A percentile compares a stretch with the other conserved stretches of the same genome.
phyloP scores from a whole-genome alignment of 805 yeast species.

The Pichia rugopelliculosa region DNA sequence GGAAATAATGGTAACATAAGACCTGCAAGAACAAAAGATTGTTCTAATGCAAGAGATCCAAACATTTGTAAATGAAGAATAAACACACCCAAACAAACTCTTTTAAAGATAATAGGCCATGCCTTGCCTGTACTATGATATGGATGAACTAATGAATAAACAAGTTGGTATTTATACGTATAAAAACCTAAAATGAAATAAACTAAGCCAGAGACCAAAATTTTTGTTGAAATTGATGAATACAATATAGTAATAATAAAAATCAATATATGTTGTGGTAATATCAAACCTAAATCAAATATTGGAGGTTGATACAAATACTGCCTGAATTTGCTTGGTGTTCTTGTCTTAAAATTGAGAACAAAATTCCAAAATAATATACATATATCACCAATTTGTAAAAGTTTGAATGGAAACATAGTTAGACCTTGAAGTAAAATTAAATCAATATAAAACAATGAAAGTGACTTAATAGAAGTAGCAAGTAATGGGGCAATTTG shows the following conservation, averaged over 20 bases:
- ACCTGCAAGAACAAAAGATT: conserved; percentile 43
- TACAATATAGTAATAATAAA: conserved; percentile 52
- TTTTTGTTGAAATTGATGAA: conserved; percentile 55
- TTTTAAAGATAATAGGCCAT: conserved; percentile 56
- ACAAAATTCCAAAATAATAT: conserved; percentile 37
- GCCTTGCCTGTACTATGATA: conserved; percentile 62
- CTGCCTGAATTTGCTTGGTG: conserved; percentile 46
- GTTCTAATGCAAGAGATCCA: conserved; percentile 55
- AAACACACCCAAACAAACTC: conserved; percentile 47
- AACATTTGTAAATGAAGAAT: conserved; percentile 56
- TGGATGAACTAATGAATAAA: conserved; percentile 55
- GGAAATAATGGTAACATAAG: conserved; percentile 43
- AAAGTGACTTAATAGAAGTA: conserved; percentile 41
- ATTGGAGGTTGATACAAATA: conserved; percentile 50
- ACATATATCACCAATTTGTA: conserved; percentile 49
- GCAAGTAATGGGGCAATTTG: conserved; percentile 51
- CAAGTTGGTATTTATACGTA: conserved; percentile 55
- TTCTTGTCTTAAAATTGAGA: conserved; percentile 30
- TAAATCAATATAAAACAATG: conserved; percentile 50
- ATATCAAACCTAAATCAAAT: conserved; percentile 52
- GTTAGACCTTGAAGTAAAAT: conserved; percentile 66
- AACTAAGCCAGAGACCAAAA: conserved; percentile 49
- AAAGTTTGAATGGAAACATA: conserved; percentile 50
- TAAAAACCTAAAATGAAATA: conserved; percentile 51
- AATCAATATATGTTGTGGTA: conserved; percentile 55